Evolutionary conservation across 1,284 basidiomycete species (phyloP).

Genomic region (Malassezia sp.): DNA sequence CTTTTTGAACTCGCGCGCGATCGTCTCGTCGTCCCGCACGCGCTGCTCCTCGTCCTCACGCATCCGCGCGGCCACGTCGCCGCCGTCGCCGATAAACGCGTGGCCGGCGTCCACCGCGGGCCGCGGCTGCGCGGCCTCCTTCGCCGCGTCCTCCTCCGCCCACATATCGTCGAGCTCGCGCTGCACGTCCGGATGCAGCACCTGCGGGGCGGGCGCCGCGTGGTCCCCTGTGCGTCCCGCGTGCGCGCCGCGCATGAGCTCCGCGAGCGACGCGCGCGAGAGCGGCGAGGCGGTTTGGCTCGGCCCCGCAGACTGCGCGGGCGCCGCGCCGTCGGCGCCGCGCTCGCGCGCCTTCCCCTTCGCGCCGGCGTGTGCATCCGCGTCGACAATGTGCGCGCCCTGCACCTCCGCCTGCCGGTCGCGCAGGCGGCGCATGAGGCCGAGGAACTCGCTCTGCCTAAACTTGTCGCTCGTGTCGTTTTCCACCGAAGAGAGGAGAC

Average conservation of each 20-base stretch:
- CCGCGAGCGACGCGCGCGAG: slow-evolving; percentile 8
- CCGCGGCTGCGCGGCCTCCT: slow-evolving; percentile 20
- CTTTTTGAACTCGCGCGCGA: slow-evolving; percentile 31
- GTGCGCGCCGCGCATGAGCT: slow-evolving; percentile 4
- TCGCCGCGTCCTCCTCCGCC: slow-evolving; percentile 41
- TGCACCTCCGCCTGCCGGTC: slow-evolving; percentile 73
- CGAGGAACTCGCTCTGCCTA: slow-evolving; percentile 72
- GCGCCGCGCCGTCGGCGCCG: slow-evolving; percentile 5
- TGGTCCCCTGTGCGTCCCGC: too few species aligned
- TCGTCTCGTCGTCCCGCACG: slow-evolving; percentile 10
- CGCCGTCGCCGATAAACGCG: slow-evolving; percentile 35
- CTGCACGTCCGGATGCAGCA: not conserved
- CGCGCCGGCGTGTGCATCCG: slow-evolving; percentile 14
- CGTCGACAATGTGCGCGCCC: slow-evolving; percentile 61
- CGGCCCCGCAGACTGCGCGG: slow-evolving; percentile 22
- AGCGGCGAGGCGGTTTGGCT: too few species aligned
- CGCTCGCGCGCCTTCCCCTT: slow-evolving; percentile 26
- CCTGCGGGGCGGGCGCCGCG: not conserved
- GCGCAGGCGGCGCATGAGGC: slow-evolving; percentile 70
- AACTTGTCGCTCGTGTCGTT: slow-evolving; percentile 69
- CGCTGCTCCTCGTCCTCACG: slow-evolving; percentile 27
- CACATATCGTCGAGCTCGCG: slow-evolving; percentile 30
- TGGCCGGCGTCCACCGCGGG: slow-evolving; percentile 14
- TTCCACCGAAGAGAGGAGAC: slow-evolving; percentile 45
- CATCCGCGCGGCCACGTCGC: slow-evolving; percentile 33